Conservation (phyloP, 2,329 filamentous ascomycete genomes). For the Colletotrichum salicis region DNA sequence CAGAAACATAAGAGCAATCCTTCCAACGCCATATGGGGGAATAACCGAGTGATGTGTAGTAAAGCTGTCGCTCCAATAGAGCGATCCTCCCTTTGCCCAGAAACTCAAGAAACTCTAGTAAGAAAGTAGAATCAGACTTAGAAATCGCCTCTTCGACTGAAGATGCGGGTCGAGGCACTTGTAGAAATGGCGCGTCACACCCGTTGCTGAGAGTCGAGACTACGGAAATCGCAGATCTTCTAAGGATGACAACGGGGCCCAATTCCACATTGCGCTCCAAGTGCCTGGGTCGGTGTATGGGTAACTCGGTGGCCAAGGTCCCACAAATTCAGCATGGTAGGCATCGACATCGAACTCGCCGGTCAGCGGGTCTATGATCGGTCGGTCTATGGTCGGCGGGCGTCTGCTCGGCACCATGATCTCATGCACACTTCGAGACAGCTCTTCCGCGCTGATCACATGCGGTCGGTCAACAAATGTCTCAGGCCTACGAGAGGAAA, state of each 20-base stretch:
- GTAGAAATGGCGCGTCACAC: neutral
- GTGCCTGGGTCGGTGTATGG: neutral
- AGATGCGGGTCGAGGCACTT: neutral
- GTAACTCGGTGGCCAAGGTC: neutral
- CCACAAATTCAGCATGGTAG: neutral
- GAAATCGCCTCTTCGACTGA: neutral
- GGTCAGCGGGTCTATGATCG: neutral
- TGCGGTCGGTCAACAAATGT: neutral
- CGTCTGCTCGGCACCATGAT: neutral
- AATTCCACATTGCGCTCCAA: neutral
- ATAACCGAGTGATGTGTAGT: conserved; percentile 18
- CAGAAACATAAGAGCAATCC: conserved; percentile 5
- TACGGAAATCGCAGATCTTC: neutral
- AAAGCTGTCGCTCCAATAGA: neutral
- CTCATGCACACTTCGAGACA: neutral
- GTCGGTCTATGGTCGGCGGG: neutral
- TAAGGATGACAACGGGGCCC: neutral
- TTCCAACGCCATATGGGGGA: conserved; percentile 26
- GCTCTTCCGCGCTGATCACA: neutral
- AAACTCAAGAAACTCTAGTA: conserved; percentile 6
- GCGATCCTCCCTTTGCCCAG: conserved; percentile 6
- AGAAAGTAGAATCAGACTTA: neutral
- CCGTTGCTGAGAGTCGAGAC: neutral
- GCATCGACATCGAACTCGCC: neutral
- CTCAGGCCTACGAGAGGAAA: neutral